Percentiles rank a stretch among this genome's conserved stretches.
Conservation (phyloP, 2,329 filamentous ascomycete genomes). For the Ophiosphaerella korrae region DNA sequence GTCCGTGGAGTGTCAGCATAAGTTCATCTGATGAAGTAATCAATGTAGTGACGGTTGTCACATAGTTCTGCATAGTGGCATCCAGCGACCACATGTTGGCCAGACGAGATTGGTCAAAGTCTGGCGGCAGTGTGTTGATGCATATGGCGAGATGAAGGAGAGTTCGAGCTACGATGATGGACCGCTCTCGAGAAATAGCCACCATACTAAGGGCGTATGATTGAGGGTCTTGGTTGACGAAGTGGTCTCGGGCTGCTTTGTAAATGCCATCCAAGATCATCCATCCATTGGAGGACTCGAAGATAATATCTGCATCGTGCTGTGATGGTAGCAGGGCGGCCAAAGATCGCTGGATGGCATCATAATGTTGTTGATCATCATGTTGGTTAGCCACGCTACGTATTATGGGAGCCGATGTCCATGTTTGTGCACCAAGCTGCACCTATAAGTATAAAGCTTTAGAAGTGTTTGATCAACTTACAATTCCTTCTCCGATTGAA, state of each 20-base stretch:
- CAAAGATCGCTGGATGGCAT: slow-evolving; percentile 28
- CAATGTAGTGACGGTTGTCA: slow-evolving; percentile 35
- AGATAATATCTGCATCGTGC: slow-evolving; percentile 44
- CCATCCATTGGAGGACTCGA: slow-evolving; percentile 45
- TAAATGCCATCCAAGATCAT: slow-evolving; percentile 39
- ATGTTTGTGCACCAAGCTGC: slow-evolving; percentile 38
- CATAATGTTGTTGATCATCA: slow-evolving; percentile 15
- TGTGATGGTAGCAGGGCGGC: slow-evolving; percentile 41
- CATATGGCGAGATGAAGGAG: slow-evolving; percentile 43
- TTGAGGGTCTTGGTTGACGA: slow-evolving; percentile 35
- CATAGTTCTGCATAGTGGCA: slow-evolving; percentile 40
- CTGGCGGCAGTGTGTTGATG: slow-evolving; percentile 39
- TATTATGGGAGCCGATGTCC: slow-evolving; percentile 38
- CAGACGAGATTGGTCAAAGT: slow-evolving; percentile 35
- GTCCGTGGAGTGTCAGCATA: slow-evolving; percentile 43
- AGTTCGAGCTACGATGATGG: slow-evolving; percentile 41
- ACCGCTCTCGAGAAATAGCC: slow-evolving; percentile 32
- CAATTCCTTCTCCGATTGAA: slow-evolving; percentile 38
- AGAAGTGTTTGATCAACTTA: slow-evolving; percentile 18
- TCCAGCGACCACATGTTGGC: slow-evolving; percentile 40
- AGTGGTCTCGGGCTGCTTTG: slow-evolving; percentile 35
- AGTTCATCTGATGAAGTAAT: slow-evolving; percentile 40
- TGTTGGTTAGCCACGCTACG: slow-evolving; percentile 26
- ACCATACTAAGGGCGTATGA: slow-evolving; percentile 43
- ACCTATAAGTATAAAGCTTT: slow-evolving; percentile 13